Percentiles rank a stretch among this genome's conserved stretches.
Conservation (phyloP, 768 basidiomycete species). For the Lactarius sanguifluus region DNA sequence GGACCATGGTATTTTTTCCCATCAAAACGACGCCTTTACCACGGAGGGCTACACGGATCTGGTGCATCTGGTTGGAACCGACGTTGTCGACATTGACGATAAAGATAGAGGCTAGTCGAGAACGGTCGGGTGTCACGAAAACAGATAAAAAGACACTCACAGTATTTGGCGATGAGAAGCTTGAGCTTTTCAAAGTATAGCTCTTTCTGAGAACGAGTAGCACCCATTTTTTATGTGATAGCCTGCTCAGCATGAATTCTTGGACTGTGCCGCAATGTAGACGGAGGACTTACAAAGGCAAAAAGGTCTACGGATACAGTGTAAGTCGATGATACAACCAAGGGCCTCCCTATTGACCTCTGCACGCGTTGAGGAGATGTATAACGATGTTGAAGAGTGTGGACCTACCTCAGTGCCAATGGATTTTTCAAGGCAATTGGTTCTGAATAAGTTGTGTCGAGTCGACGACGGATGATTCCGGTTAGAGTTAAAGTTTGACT, state of each 20-base stretch:
- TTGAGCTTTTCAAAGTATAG: conserved; percentile 91
- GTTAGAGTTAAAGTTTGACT: conserved; percentile 27
- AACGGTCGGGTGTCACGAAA: neutral
- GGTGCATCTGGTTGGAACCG: conserved; percentile 99
- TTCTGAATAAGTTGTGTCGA: conserved; percentile 28
- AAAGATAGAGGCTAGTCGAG: conserved; percentile 87
- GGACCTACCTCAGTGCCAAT: conserved; percentile 76
- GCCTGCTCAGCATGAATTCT: conserved; percentile 19
- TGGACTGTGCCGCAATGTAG: neutral
- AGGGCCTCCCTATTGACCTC: conserved; percentile 96
- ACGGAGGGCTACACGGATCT: conserved; percentile 93
- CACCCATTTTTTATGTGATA: conserved; percentile 69
- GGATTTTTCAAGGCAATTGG: conserved; percentile 91
- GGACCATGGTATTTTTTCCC: conserved; percentile 99
- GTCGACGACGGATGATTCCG: conserved; percentile 4
- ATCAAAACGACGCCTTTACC: conserved; percentile 96
- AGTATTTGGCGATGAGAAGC: conserved; percentile 85
- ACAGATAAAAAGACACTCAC: conserved; percentile 46
- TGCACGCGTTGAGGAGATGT: conserved; percentile 33
- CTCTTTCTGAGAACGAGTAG: conserved; percentile 84
- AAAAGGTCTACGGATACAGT: conserved; percentile 23
- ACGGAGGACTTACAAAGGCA: conserved; percentile 13
- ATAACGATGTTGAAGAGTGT: neutral
- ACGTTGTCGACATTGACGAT: conserved; percentile 99
- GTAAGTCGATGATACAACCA: conserved; percentile 14